Conservation (phyloP, 2,329 filamentous ascomycete species). For the Camillea tinctor region DNA sequence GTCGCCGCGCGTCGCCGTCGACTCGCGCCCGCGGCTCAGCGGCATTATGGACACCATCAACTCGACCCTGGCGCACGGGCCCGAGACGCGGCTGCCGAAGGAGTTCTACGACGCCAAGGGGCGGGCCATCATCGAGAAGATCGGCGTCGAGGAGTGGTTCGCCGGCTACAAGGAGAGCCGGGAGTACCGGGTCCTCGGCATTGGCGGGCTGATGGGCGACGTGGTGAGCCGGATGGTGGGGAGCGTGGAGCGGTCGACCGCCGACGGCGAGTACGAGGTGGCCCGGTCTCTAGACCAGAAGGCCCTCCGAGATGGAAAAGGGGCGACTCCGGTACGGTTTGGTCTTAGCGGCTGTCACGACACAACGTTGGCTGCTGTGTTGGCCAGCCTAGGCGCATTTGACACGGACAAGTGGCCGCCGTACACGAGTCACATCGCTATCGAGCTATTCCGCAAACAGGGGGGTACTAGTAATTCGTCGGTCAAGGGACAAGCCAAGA, state of each 20-base stretch:
- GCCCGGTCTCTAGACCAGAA: slow-evolving; percentile 23
- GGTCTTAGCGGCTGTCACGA: slow-evolving; percentile 87
- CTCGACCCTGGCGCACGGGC: slow-evolving; percentile 79
- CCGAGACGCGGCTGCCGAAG: slow-evolving; percentile 72
- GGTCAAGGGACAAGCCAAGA: slow-evolving; percentile 2
- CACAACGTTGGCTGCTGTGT: slow-evolving; percentile 79
- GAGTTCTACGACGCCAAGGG: slow-evolving; percentile 84
- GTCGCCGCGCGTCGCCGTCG: slow-evolving; percentile 70
- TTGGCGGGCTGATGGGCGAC: slow-evolving; percentile 82
- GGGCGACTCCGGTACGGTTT: slow-evolving; percentile 60
- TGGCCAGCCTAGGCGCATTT: slow-evolving; percentile 79
- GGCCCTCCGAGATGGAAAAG: slow-evolving; percentile 36
- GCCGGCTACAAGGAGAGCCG: slow-evolving; percentile 77
- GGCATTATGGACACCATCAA: slow-evolving; percentile 96
- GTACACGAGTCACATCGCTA: slow-evolving; percentile 86
- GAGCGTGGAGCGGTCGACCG: slow-evolving; percentile 57
- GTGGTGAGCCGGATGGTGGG: slow-evolving; percentile 73
- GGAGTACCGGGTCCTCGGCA: slow-evolving; percentile 88
- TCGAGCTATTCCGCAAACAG: slow-evolving; percentile 77
- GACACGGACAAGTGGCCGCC: slow-evolving; percentile 77
- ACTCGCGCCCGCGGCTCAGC: slow-evolving; percentile 77
- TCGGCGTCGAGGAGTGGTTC: slow-evolving; percentile 92
- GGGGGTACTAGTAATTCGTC: slow-evolving; percentile 12
- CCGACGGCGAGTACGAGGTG: slow-evolving; percentile 53
- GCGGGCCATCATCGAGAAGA: slow-evolving; percentile 67